phyloP scores from a whole-genome alignment of 2,329 filamentous ascomycete genomes.

The Colletotrichum sp. region DNA sequence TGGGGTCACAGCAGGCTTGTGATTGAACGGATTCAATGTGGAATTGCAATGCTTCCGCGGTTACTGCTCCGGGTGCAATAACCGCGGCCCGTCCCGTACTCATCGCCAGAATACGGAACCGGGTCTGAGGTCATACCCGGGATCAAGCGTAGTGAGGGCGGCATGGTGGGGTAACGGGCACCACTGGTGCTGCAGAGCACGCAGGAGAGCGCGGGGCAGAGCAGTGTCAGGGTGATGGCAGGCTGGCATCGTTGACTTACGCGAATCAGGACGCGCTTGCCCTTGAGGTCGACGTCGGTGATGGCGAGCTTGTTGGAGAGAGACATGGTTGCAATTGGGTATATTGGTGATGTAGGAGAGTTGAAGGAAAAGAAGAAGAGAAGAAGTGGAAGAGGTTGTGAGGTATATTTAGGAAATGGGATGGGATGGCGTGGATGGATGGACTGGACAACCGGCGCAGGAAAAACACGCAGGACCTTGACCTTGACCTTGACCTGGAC shows the following conservation, averaged over 20 bases:
- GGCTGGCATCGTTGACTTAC: conserved; percentile 59
- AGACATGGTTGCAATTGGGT: conserved; percentile 73
- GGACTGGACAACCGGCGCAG: background rate
- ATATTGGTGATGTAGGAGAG: conserved; percentile 20
- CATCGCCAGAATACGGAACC: conserved; percentile 20
- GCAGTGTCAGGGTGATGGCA: background rate
- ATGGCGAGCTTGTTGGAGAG: conserved; percentile 98
- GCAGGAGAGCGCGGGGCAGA: background rate
- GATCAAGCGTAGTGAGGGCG: background rate
- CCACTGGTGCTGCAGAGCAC: background rate
- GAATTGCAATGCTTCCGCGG: background rate
- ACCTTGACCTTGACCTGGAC: background rate
- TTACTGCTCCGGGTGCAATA: background rate
- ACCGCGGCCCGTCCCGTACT: conserved; percentile 14
- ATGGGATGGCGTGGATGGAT: conserved; percentile 19
- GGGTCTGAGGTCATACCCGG: conserved; percentile 6
- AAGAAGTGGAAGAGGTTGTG: conserved; percentile 15
- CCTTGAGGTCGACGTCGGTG: conserved; percentile 95
- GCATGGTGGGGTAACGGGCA: conserved; percentile 16
- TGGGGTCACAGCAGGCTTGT: background rate
- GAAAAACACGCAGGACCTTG: conserved; percentile 8
- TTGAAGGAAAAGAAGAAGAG: conserved; percentile 27
- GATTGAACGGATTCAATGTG: background rate
- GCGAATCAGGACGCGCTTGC: conserved; percentile 96
- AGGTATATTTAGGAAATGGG: conserved; percentile 24